Base-by-base conservation (phyloP, 208 protist genomes). In the Wallacemonas sp. region DNA sequence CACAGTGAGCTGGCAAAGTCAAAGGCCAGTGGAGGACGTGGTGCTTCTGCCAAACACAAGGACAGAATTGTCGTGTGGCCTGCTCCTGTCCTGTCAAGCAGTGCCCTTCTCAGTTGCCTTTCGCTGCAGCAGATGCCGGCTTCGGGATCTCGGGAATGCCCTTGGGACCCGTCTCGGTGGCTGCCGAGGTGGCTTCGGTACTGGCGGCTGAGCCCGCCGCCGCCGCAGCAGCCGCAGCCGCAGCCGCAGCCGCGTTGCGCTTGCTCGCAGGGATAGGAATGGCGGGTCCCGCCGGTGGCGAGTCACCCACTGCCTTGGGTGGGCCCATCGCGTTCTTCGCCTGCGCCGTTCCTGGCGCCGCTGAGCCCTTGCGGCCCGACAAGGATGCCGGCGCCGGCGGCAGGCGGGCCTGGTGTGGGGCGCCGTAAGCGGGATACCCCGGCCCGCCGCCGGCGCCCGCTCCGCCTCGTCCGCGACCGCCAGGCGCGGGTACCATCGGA, bases 231-330 rank as follows among this genome's bases (percentile, higher is more conserved):
- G 30, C 44, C 9, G 33, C 14, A 36, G 41, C 55, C n/a, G 68
- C 62, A 53, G 68, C 59, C 44, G 73, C 65, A 46, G 30, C 44
- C 9, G 33, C 64, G 30, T 19, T 38, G 45, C 70, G 19, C 68
- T 72, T 8, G 67, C 77, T 82, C 5, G 77, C 77, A 15, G 77
- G 77, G 8, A 75, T 66, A 4, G 77, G 77, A 33, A 82, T 82
- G 3, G 67, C 59, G 8, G 59, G 59, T 4, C 59, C 59, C 28
- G 39, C 38, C 66, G 59, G 9, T 17, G 51, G 51, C 31, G 51
- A 58, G 51, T 58, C 51, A 6, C 51, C 51, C 28, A 58, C 51
- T 5, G 51, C 51, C 51, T 58, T 58, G 12, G 51, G 51, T n/a
- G 51, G 51, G 4, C 51, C 51, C 51, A 58, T 22, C 30, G 51